A percentile compares a stretch with the other conserved stretches of the same genome.
Conservation (phyloP, 257 asterid species). For the Solanum virginianum region DNA sequence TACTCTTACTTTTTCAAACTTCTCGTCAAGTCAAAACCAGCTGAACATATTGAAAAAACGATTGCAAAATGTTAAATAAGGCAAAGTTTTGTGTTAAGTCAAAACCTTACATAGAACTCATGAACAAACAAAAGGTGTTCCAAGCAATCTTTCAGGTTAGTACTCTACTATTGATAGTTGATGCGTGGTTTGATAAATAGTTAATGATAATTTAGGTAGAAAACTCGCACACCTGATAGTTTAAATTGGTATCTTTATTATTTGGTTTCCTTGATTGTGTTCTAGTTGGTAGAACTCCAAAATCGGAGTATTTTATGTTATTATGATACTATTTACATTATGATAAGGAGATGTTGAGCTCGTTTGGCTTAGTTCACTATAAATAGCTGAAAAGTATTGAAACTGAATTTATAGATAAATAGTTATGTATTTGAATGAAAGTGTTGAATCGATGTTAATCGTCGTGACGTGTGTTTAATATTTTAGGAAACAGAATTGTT, state of each 20-base stretch:
- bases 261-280: too few species aligned
- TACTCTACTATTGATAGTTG: background rate
- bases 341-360: background rate
- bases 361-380: background rate
- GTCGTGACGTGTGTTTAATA: background rate
- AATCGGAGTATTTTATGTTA: too few species aligned
- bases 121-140: constrained; percentile 55
- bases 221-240: too few species aligned
- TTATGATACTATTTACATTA: background rate
- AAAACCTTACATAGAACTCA: constrained; percentile 53
- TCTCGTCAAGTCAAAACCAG: background rate
- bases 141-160: constrained; percentile 70
- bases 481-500: constrained; percentile 62
- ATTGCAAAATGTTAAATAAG: constrained; percentile 12
- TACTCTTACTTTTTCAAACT: background rate
- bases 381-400: background rate
- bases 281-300: too few species aligned
- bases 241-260: too few species aligned
- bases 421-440: background rate
- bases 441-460: background rate
- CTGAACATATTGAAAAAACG: too few species aligned
- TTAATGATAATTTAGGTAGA: background rate
- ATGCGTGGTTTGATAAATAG: background rate
- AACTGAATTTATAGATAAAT: background rate
- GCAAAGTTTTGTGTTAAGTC: constrained; percentile 62